Conservation (phyloP, 495 filamentous ascomycete species). For the Penicillium maclennaniae region DNA sequence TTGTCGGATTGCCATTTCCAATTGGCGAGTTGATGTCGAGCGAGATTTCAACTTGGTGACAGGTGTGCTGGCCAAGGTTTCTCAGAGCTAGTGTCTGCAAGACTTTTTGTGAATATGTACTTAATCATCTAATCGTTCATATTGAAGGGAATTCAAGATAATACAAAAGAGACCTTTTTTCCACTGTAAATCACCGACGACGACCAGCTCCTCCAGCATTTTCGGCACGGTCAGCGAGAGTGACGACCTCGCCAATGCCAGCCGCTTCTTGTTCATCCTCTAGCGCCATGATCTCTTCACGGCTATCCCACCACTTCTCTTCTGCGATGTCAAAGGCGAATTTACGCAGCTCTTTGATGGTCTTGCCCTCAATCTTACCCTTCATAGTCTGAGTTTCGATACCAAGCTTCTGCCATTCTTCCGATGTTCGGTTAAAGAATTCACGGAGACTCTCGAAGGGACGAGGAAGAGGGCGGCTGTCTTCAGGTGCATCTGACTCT, state of each 20-base stretch:
- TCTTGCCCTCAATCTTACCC: constrained; percentile 50
- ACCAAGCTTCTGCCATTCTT: constrained; percentile 82
- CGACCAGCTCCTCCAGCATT: constrained; percentile 55
- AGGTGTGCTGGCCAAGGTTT: constrained; percentile 32
- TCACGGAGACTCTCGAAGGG: constrained; percentile 91
- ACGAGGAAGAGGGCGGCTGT: constrained; percentile 53
- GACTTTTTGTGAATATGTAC: background rate
- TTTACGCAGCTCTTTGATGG: constrained; percentile 87
- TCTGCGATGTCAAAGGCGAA: constrained; percentile 84
- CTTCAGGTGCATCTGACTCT: constrained; percentile 44
- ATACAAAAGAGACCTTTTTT: background rate
- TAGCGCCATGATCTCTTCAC: constrained; percentile 87
- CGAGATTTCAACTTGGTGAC: constrained; percentile 36
- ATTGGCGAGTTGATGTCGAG: constrained; percentile 59
- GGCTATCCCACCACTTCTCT: constrained; percentile 97
- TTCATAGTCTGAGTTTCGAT: constrained; percentile 63
- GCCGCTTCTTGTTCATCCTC: constrained; percentile 97
- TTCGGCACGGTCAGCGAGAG: constrained; percentile 65
- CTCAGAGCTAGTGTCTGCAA: background rate
- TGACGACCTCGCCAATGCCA: constrained; percentile 93
- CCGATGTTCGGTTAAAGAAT: constrained; percentile 84
- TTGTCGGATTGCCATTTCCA: constrained; percentile 75
- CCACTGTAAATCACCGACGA: constrained; percentile 42
- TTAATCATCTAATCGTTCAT: background rate
- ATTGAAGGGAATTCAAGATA: background rate